Evolutionary conservation across 768 basidiomycete genomes (phyloP).

Genomic region (Suillus lakei): DNA sequence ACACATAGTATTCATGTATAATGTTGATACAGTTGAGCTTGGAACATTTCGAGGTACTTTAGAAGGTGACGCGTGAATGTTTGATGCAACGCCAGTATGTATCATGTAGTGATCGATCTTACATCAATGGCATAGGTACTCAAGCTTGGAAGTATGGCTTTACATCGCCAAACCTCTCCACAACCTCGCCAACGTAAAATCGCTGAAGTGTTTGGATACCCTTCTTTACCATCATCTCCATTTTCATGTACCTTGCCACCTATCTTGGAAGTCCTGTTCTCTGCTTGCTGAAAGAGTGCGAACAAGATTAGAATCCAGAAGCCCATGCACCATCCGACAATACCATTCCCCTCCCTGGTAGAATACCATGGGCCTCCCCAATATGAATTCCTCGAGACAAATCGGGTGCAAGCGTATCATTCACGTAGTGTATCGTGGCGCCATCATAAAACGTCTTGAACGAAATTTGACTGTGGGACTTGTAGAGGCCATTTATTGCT

Average conservation of each 20-base stretch:
- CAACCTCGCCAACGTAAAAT: slow-evolving; percentile 51
- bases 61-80: too few relatives aligned
- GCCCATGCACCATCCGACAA: slow-evolving; percentile 29
- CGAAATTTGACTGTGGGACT: background rate
- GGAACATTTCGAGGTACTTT: too few relatives aligned
- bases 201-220: slow-evolving; percentile 25
- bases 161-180: too few relatives aligned
- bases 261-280: slow-evolving; percentile 48
- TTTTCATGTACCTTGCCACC: slow-evolving; percentile 43
- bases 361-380: slow-evolving; percentile 16
- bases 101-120: too few relatives aligned
- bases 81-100: too few relatives aligned
- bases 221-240: slow-evolving; percentile 13
- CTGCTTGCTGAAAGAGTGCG: slow-evolving; percentile 48
- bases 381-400: slow-evolving; percentile 21
- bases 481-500: background rate
- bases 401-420: background rate
- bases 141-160: too few relatives aligned
- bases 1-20: too few relatives aligned
- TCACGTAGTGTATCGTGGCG: slow-evolving; percentile 5
- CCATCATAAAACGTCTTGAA: background rate
- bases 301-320: slow-evolving; percentile 48
- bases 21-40: too few relatives aligned
- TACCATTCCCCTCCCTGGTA: too few relatives aligned
- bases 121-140: too few relatives aligned